These are phyloP conservation scores for Phylloporus sp. DNA, from an alignment of 768 basidiomycete species.

Conservation along the genomic window DNA sequence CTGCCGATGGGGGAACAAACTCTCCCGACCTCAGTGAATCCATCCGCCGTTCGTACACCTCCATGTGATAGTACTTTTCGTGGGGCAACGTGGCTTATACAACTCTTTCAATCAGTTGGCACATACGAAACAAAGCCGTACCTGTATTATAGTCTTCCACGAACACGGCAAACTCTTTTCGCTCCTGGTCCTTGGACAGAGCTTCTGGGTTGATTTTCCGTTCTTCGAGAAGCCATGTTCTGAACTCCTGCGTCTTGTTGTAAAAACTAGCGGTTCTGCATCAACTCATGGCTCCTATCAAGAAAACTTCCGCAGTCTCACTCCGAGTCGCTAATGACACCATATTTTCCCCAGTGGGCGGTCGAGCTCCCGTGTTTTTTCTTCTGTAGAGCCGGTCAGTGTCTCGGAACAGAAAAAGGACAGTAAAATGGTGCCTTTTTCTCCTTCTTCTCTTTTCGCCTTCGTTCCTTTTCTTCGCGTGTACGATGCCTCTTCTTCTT, in stretches of 20 bases:
- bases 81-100: conserved; percentile 80
- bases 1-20: conserved; percentile 66
- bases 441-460: conserved; percentile 65
- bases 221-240: conserved; percentile 92
- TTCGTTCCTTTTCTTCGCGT: conserved; percentile 48
- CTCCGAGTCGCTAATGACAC: conserved; percentile 83
- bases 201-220: conserved; percentile 88
- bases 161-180: conserved; percentile 80
- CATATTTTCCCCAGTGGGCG: conserved; percentile 86
- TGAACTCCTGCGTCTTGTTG: conserved; percentile 81
- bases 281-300: conserved; percentile 11
- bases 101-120: neutral
- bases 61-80: conserved; percentile 94
- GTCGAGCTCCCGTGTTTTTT: conserved; percentile 46
- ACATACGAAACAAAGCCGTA: conserved; percentile 24
- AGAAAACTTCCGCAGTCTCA: conserved; percentile 35
- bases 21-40: conserved; percentile 79
- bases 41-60: conserved; percentile 82
- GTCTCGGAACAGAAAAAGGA: neutral
- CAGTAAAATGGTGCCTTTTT: conserved; percentile 47
- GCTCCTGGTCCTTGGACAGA: conserved; percentile 77
- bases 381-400: conserved; percentile 43
- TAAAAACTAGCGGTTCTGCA: conserved; percentile 54
- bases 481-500: conserved; percentile 46
- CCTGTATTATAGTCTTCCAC: conserved; percentile 85